Evolutionary conservation across 2,329 filamentous ascomycete species (phyloP).

Genomic region (Alternaria ethzedia): DNA sequence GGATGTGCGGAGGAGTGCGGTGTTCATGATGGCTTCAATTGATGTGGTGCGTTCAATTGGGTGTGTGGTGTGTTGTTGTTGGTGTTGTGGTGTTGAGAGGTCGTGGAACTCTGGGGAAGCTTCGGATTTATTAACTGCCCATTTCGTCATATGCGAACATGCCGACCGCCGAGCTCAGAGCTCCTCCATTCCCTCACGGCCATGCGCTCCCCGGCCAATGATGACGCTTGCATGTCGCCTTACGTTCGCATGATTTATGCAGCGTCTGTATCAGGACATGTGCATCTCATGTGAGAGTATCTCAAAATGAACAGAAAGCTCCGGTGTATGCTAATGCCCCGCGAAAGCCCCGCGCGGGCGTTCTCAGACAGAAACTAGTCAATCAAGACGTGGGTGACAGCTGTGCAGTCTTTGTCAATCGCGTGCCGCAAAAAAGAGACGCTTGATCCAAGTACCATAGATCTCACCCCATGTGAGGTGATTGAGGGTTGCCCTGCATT

Average conservation of each 20-base stretch:
- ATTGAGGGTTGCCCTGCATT: conserved; percentile 12
- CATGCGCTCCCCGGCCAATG: conserved; percentile 19
- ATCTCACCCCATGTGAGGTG: conserved; percentile 29
- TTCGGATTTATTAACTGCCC: conserved; percentile 19
- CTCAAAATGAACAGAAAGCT: neutral
- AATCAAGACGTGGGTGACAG: conserved; percentile 5
- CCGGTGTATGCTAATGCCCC: neutral
- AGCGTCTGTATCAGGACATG: neutral
- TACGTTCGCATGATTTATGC: neutral
- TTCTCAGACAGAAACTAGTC: conserved; percentile 17
- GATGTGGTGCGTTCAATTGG: conserved; percentile 30
- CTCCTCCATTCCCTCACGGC: conserved; percentile 12
- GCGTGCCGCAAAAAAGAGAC: conserved; percentile 17
- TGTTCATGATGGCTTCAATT: conserved; percentile 67
- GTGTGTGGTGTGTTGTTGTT: conserved; percentile 8
- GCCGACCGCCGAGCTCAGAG: conserved; percentile 28
- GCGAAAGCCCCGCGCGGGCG: conserved; percentile 18
- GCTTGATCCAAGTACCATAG: neutral
- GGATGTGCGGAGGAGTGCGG: conserved; percentile 74
- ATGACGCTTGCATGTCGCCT: neutral
- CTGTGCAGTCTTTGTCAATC: conserved; percentile 26
- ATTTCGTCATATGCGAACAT: conserved; percentile 36
- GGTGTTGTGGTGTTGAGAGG: conserved; percentile 3
- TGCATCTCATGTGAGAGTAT: neutral
- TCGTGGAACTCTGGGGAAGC: conserved; percentile 9